A percentile compares a stretch with the other conserved stretches of the same genome.
Conservation (phyloP, 495 filamentous ascomycete species). For the Aspergillus homomorphus region DNA sequence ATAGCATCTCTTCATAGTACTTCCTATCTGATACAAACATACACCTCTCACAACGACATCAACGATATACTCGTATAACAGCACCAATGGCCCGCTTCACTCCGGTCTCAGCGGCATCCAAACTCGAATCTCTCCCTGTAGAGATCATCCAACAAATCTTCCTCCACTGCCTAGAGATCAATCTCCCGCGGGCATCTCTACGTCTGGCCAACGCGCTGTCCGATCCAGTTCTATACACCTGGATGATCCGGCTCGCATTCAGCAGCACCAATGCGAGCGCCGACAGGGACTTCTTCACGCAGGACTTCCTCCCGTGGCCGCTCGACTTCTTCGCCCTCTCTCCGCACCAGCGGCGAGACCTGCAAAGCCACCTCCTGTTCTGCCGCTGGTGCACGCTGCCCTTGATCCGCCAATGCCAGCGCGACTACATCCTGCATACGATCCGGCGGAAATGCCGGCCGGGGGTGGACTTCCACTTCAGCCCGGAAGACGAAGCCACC, state of each 20-base stretch:
- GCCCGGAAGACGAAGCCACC: constrained; percentile 7
- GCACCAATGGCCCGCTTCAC: not conserved
- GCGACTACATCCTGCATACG: constrained; percentile 35
- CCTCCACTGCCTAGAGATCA: constrained; percentile 47
- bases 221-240: constrained; percentile 37
- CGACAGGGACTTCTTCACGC: constrained; percentile 31
- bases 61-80: too few relatives aligned
- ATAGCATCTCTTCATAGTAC: too few relatives aligned
- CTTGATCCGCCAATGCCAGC: constrained; percentile 40
- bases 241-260: constrained; percentile 44
- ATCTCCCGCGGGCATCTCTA: constrained; percentile 47
- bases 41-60: too few relatives aligned
- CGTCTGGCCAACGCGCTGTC: constrained; percentile 33
- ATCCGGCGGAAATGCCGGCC: constrained; percentile 26
- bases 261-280: constrained; percentile 35
- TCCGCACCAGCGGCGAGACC: constrained; percentile 19
- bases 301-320: constrained; percentile 37
- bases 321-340: constrained; percentile 32
- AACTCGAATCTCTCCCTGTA: constrained; percentile 48
- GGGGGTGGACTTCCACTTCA: constrained; percentile 27
- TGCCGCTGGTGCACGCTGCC: constrained; percentile 47
- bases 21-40: too few relatives aligned
- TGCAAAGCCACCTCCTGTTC: constrained; percentile 36
- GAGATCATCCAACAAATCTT: constrained; percentile 55
- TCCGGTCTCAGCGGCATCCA: constrained; percentile 19